Conservation (phyloP, 352 stramenopile species). For the Pythium scleroteichum region DNA sequence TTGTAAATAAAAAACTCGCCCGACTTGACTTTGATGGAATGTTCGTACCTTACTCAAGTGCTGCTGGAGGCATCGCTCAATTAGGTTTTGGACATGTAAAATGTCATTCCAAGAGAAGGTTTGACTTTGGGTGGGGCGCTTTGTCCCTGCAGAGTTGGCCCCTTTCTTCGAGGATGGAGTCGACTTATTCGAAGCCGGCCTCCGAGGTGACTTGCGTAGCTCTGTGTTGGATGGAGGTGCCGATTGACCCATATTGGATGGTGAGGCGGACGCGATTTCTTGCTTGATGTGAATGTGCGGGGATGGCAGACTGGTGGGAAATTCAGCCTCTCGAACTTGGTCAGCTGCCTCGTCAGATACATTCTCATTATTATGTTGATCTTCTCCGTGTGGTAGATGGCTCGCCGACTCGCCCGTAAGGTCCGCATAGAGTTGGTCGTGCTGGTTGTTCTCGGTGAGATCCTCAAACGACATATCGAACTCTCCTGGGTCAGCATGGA, state of each 20-base stretch:
- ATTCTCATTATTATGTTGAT: background rate
- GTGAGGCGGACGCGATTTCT: background rate
- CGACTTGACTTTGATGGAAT: background rate
- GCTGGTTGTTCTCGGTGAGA: constrained; percentile 14
- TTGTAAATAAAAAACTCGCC: too few relatives aligned
- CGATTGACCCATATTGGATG: background rate
- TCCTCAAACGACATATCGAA: constrained; percentile 24
- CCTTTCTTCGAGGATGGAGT: constrained; percentile 20
- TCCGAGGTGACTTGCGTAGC: constrained; percentile 15
- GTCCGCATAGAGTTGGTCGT: constrained; percentile 20
- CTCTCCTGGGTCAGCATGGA: constrained; percentile 18
- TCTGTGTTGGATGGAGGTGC: background rate
- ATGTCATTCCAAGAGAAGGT: constrained; percentile 89
- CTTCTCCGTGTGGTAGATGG: background rate
- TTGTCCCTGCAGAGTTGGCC: constrained; percentile 26
- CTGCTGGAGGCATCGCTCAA: constrained; percentile 89
- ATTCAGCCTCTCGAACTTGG: too few relatives aligned
- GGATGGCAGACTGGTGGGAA: too few relatives aligned
- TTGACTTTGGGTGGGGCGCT: background rate
- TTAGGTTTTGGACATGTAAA: constrained; percentile 87
- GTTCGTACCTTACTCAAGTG: constrained; percentile 84
- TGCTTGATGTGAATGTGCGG: background rate
- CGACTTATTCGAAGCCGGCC: constrained; percentile 1
- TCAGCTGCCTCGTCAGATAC: too few relatives aligned
- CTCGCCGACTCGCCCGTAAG: constrained; percentile 3